A percentile compares a stretch with the other conserved stretches of the same genome.
Evolutionary conservation across 2,329 filamentous ascomycete species (phyloP).

Genomic region (Colletotrichum echinochloae): DNA sequence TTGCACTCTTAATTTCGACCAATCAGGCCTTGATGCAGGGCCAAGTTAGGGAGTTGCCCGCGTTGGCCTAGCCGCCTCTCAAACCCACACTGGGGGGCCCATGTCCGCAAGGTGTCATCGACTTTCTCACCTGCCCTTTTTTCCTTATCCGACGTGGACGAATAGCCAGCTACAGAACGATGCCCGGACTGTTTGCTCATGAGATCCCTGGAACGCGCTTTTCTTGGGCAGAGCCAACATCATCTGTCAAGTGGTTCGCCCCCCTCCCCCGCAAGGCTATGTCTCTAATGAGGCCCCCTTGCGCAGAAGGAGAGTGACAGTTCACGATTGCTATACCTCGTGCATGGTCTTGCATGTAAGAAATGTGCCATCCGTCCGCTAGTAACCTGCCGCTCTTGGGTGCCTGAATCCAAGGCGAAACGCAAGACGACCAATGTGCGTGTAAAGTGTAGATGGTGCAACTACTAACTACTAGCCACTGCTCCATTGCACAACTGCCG

Average conservation of each 20-base stretch:
- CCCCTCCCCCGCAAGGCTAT: neutral
- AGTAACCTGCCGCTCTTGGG: neutral
- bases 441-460: constrained; percentile 24
- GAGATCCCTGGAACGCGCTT: constrained; percentile 19
- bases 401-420: neutral
- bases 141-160: constrained; percentile 13
- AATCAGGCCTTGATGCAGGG: constrained; percentile 8
- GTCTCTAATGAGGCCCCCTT: constrained; percentile 2
- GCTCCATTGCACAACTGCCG: constrained; percentile 29
- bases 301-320: neutral
- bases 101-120: constrained; percentile 28
- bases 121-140: constrained; percentile 22
- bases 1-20: constrained; percentile 26
- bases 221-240: constrained; percentile 13
- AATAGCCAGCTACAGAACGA: constrained; percentile 7
- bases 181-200: neutral
- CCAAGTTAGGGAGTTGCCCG: constrained; percentile 19
- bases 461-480: neutral
- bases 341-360: neutral
- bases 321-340: neutral
- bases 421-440: neutral
- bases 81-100: constrained; percentile 27
- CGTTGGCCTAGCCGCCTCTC: constrained; percentile 23
- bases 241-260: constrained; percentile 12
- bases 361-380: neutral